Evolutionary conservation across 176 grass and related monocot genomes (phyloP).

Genomic region (Alloteropsis semialata): DNA sequence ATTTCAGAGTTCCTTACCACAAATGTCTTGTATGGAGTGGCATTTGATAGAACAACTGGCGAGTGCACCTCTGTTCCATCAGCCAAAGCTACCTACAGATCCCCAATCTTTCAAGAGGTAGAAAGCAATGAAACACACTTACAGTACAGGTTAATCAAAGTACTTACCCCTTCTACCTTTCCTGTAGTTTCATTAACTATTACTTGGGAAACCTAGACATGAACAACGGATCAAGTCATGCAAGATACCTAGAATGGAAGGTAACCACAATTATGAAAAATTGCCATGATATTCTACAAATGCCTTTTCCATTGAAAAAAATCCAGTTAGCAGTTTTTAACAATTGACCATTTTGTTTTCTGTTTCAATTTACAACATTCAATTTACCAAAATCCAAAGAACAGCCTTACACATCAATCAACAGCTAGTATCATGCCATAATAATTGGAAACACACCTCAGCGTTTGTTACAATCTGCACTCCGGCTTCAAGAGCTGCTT

Average conservation of each 20-base stretch:
- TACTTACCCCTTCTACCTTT: constrained; percentile 69
- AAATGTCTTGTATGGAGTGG: constrained; percentile 91
- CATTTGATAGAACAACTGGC: constrained; percentile 87
- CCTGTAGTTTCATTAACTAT: constrained; percentile 59
- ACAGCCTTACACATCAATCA: not conserved
- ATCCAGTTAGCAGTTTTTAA: not conserved
- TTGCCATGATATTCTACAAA: not conserved
- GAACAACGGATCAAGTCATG: constrained; percentile 37
- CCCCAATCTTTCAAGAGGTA: constrained; percentile 13
- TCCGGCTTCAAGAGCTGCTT: constrained; percentile 92
- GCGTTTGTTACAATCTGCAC: constrained; percentile 84
- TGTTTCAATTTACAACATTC: constrained; percentile 7
- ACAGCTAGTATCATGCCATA: constrained; percentile 18
- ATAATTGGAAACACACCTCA: constrained; percentile 58
- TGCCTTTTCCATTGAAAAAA: not conserved
- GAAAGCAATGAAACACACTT: constrained; percentile 17
- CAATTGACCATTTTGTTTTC: not conserved
- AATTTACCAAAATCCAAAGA: constrained; percentile 18
- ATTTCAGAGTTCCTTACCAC: constrained; percentile 62
- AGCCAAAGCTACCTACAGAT: constrained; percentile 71
- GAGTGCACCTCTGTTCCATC: constrained; percentile 88
- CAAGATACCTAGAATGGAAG: constrained; percentile 30
- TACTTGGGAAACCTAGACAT: constrained; percentile 73
- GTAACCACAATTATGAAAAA: not conserved
- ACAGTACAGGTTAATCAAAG: constrained; percentile 20